Percentiles rank a stretch among this genome's conserved stretches.
Evolutionary conservation across 2,329 filamentous ascomycete species (phyloP).

Genomic region (Clarireedia paspali): DNA sequence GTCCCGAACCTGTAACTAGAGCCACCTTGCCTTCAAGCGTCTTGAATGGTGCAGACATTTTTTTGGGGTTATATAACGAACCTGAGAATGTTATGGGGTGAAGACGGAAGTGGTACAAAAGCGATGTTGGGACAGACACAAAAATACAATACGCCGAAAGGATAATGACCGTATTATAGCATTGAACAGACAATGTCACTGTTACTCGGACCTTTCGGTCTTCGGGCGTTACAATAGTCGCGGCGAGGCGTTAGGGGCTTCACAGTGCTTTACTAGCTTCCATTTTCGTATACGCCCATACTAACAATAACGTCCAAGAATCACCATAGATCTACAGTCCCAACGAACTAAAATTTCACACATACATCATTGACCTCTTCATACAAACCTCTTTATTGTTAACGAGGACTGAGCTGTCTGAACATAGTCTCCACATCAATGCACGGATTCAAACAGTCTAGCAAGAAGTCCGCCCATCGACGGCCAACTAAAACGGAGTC

Average conservation of each 20-base stretch:
- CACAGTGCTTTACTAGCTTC: not conserved
- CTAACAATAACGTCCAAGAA: not conserved
- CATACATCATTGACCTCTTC: not conserved
- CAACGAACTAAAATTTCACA: not conserved
- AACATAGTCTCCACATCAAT: not conserved
- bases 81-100: not conserved
- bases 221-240: constrained; percentile 7
- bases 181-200: constrained; percentile 1
- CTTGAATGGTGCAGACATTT: constrained; percentile 4
- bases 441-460: not conserved
- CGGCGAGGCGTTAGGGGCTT: constrained; percentile 4
- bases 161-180: not conserved
- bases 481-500: not conserved
- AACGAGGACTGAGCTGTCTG: not conserved
- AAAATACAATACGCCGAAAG: not conserved
- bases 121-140: no score
- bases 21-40: constrained; percentile 55
- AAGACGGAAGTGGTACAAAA: no score
- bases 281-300: not conserved
- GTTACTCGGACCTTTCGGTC: constrained; percentile 6
- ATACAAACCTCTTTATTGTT: not conserved
- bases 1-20: constrained; percentile 74
- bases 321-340: not conserved
- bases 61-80: not conserved
- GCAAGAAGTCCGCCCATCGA: constrained; percentile 1